phyloP scores from a whole-genome alignment of 345 rosid species.

The Boechera divaricarpa region DNA sequence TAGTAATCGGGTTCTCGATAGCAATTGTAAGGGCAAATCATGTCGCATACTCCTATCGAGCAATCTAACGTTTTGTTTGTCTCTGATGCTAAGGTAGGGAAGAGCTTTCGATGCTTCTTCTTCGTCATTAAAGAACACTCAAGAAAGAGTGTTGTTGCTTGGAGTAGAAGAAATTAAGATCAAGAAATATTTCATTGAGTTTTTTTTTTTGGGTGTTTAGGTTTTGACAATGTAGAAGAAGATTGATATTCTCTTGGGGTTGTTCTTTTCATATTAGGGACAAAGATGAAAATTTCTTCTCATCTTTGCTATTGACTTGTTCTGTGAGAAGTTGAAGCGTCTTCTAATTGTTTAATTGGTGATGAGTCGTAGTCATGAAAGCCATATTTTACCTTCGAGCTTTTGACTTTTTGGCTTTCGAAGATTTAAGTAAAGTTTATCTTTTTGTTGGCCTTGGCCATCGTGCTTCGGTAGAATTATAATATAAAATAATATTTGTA shows the following conservation, averaged over 20 bases:
- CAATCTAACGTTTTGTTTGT: slow-evolving; percentile 56
- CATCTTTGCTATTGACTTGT: slow-evolving; percentile 35
- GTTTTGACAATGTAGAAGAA: slow-evolving; percentile 16
- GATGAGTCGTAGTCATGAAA: slow-evolving; percentile 42
- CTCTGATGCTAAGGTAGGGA: slow-evolving; percentile 44
- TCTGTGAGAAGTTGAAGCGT: slow-evolving; percentile 40
- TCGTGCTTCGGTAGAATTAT: not conserved
- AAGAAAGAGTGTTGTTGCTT: slow-evolving; percentile 24
- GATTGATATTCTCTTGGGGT: slow-evolving; percentile 16
- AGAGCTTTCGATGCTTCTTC: slow-evolving; percentile 61
- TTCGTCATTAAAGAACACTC: slow-evolving; percentile 42
- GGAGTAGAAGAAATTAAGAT: slow-evolving; percentile 24
- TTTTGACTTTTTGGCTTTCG: slow-evolving; percentile 41
- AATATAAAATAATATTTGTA: not conserved
- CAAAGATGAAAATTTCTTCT: slow-evolving; percentile 32
- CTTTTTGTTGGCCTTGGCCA: slow-evolving; percentile 25
- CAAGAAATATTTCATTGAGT: not conserved
- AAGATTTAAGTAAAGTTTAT: slow-evolving; percentile 25
- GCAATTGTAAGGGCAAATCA: slow-evolving; percentile 62
- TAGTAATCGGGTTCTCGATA: slow-evolving; percentile 51
- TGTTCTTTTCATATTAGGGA: slow-evolving; percentile 30
- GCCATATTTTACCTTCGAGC: slow-evolving; percentile 38
- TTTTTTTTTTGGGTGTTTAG: not conserved
- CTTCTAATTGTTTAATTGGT: slow-evolving; percentile 35
- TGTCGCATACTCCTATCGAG: slow-evolving; percentile 50